Conservation (phyloP, 2,329 filamentous ascomycete species). For the Aspergillus texensis region DNA sequence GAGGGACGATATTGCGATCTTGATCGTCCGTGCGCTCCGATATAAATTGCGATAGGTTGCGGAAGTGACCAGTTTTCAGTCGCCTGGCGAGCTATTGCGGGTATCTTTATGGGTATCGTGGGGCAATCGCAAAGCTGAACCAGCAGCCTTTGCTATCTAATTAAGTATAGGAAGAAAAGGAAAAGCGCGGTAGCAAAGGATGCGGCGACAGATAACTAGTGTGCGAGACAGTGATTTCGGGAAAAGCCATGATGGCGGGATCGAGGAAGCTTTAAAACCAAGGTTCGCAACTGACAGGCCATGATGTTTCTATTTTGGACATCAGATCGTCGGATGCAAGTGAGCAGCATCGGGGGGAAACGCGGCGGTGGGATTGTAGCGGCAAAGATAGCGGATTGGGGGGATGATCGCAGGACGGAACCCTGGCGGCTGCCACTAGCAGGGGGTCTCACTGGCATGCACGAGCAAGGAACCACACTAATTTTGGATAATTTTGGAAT, state of each 20-base stretch:
- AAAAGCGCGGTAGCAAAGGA: conserved; percentile 29
- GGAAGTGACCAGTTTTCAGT: conserved; percentile 20
- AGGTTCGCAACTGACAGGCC: conserved; percentile 13
- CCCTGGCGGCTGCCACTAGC: conserved; percentile 16
- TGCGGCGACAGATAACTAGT: conserved; percentile 23
- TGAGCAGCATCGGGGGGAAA: conserved; percentile 14
- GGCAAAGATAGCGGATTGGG: conserved; percentile 9
- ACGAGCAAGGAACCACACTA: conserved; percentile 23
- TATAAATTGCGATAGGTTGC: background rate
- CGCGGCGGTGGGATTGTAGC: conserved; percentile 16
- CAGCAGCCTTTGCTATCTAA: conserved; percentile 45
- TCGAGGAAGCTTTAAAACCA: conserved; percentile 27
- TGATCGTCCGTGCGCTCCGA: background rate
- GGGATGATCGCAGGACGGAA: conserved; percentile 19
- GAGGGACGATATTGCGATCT: background rate
- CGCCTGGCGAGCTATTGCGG: conserved; percentile 18
- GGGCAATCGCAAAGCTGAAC: conserved; percentile 43
- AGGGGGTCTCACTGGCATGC: conserved; percentile 13
- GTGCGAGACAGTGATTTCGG: conserved; percentile 15
- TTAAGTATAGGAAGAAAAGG: conserved; percentile 28
- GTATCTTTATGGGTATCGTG: background rate
- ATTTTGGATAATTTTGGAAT: conserved; percentile 27
- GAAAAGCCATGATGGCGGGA: conserved; percentile 19
- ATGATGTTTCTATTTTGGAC: conserved; percentile 29
- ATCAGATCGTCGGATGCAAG: conserved; percentile 19